Evolutionary conservation across 306 rosid species (phyloP), one percentile per base, ranked within the genome.

Genomic region (Trifolium subterraneum): DNA sequence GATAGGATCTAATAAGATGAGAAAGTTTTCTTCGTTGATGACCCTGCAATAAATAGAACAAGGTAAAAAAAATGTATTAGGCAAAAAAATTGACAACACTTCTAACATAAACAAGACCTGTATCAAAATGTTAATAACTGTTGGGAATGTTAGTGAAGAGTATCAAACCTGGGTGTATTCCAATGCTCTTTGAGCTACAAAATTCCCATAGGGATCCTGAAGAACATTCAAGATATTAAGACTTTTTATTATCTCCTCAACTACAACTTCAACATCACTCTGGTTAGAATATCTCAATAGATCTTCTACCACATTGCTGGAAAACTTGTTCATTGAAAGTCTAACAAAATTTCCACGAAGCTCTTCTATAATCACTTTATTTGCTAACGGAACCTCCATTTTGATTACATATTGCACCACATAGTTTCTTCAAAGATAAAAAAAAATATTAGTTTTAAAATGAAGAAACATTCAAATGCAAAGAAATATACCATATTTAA

Each of bases 221-320:
- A 77, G 36, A 71, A 87, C n/a, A 7, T 16, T 6, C 8, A 82
- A 1, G 64, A 88, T 84, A 1, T 56, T 7, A 0, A 6, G 29
- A 20, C 79, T 74, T 0, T 13, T 0, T 18, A 83, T 68, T 4
- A 90, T 18, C 74, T 90, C 88, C 3, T 0, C 0, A n/a, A 72
- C 27, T 59, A 87, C 77, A 6, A 11, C 2, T 1, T 19, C 10
- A 19, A 20, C 79, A 35, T 6, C 2, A 0, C 7, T 10, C 8
- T 38, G 33, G 8, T 52, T 33, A 7, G 71, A 50, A 36, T 1
- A 68, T 36, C 2, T 9, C 19, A 87, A 9, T 39, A 74, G 75
- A 44, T 19, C 11, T 72, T 87, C 83, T 5, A 87, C 83, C 15
- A 90, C 89, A 64, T 88, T 78, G 70, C 90, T 86, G 2, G 82